These are phyloP conservation scores for Trametes sp. DNA, from an alignment of 1,284 basidiomycete genomes.

Conservation along the genomic window DNA sequence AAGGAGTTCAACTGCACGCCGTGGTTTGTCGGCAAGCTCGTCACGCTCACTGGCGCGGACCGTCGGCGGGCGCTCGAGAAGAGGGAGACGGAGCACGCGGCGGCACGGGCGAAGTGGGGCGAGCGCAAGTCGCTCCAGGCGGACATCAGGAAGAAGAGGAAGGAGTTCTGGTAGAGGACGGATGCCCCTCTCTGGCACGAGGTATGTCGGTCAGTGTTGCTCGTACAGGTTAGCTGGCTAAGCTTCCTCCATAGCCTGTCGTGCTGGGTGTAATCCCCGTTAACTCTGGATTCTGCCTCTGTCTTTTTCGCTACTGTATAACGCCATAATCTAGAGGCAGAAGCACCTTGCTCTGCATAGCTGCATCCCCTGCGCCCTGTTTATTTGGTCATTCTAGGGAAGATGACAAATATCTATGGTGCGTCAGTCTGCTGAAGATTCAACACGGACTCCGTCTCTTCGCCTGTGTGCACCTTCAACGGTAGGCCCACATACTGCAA, in stretches of 20 bases:
- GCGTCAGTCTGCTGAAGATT: too few relatives aligned
- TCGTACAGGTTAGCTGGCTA: background rate
- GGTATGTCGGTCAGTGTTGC: background rate
- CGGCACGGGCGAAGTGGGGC: slow-evolving; percentile 44
- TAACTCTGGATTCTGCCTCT: background rate
- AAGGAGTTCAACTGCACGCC: slow-evolving; percentile 47
- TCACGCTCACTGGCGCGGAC: slow-evolving; percentile 39
- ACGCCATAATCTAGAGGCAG: background rate
- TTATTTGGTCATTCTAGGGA: too few relatives aligned
- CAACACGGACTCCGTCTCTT: too few relatives aligned
- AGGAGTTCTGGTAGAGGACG: slow-evolving; percentile 45
- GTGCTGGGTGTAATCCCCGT: background rate
- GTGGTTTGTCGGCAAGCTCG: slow-evolving; percentile 45
- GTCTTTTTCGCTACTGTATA: background rate
- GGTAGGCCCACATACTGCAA: too few relatives aligned
- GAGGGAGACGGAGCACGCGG: slow-evolving; percentile 42
- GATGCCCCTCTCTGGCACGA: background rate
- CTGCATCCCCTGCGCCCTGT: too few relatives aligned
- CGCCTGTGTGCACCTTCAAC: too few relatives aligned
- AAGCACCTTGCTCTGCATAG: background rate
- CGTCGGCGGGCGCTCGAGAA: slow-evolving; percentile 37
- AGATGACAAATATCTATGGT: too few relatives aligned
- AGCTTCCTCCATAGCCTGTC: background rate
- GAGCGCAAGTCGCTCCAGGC: slow-evolving; percentile 43
- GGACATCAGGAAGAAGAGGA: slow-evolving; percentile 46